A percentile compares a stretch with the other conserved stretches of the same genome.
Evolutionary conservation across 495 filamentous ascomycete genomes (phyloP).

Genomic region (Aspergillus ellipticus): DNA sequence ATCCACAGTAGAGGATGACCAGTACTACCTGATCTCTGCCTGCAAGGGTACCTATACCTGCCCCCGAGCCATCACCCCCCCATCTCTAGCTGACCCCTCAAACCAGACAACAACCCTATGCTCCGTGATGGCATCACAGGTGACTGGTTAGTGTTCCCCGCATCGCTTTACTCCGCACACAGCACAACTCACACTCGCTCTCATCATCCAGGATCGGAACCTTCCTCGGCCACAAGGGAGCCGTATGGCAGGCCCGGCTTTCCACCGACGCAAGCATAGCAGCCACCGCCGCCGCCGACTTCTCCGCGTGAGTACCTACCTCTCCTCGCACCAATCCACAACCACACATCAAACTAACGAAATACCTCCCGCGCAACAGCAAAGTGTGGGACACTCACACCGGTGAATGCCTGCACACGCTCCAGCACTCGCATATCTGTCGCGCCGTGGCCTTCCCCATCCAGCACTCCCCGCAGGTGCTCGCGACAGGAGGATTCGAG

Average conservation of each 20-base stretch:
- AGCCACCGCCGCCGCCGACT: conserved; percentile 91
- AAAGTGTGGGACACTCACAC: conserved; percentile 97
- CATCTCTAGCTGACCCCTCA: conserved; percentile 4
- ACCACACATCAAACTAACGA: neutral
- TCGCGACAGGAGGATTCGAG: conserved; percentile 92
- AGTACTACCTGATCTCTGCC: conserved; percentile 94
- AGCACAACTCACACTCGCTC: conserved; percentile 5
- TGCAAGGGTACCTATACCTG: conserved; percentile 82
- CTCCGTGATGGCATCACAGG: conserved; percentile 94
- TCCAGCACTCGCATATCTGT: conserved; percentile 91
- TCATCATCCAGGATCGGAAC: conserved; percentile 75
- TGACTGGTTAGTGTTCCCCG: conserved; percentile 62
- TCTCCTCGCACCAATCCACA: neutral
- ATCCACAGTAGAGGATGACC: conserved; percentile 74
- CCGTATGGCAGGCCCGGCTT: conserved; percentile 90
- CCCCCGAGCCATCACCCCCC: neutral
- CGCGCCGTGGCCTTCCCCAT: conserved; percentile 85
- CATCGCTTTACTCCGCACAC: neutral
- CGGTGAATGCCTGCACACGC: conserved; percentile 82
- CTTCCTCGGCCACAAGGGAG: conserved; percentile 96
- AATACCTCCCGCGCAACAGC: conserved; percentile 34
- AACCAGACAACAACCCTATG: conserved; percentile 96
- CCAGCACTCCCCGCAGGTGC: conserved; percentile 65
- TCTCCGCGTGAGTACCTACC: conserved; percentile 69
- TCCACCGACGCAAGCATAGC: conserved; percentile 84